Percentiles rank a stretch among this genome's conserved stretches.
phyloP scores from a whole-genome alignment of 1,284 basidiomycete genomes.

The Ganoderma resinaceum region DNA sequence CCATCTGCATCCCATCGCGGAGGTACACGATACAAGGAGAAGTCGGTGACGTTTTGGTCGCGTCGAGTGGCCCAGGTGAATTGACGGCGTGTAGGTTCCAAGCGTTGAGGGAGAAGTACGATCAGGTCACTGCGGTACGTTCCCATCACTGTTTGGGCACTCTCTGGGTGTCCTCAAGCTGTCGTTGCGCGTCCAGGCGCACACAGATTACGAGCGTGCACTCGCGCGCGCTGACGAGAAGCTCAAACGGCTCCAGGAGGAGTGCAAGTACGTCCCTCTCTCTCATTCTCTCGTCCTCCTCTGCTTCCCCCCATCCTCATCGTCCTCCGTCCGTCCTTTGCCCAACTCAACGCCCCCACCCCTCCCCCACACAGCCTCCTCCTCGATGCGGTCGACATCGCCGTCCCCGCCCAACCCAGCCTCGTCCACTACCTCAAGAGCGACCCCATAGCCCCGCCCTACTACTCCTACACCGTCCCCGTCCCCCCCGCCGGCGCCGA shows the following conservation, averaged over 20 bases:
- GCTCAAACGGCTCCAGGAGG: conserved; percentile 60
- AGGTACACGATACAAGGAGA: conserved; percentile 38
- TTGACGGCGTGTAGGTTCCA: conserved; percentile 51
- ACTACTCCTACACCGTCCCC: conserved; percentile 35
- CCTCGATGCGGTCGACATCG: conserved; percentile 43
- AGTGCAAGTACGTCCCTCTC: conserved; percentile 57
- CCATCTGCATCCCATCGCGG: conserved; percentile 16
- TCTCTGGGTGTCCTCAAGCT: neutral
- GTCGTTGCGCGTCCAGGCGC: conserved; percentile 43
- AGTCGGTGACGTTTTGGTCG: conserved; percentile 27
- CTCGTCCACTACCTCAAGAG: conserved; percentile 40
- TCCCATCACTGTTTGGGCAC: neutral
- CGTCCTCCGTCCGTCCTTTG: neutral
- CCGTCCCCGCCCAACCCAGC: conserved; percentile 39
- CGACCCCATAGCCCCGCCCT: conserved; percentile 40
- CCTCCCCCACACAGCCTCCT: conserved; percentile 31
- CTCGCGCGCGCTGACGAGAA: conserved; percentile 55
- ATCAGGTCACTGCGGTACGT: conserved; percentile 57
- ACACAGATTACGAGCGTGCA: conserved; percentile 52
- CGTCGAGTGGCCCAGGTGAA: neutral
- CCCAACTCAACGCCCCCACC: neutral
- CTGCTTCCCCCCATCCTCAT: neutral
- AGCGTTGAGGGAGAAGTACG: conserved; percentile 58
- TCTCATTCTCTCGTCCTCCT: neutral
- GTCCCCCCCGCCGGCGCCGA: conserved; percentile 23